Base-by-base conservation (phyloP, 2,329 filamentous ascomycete genomes). In the Curvularia spicifera region DNA sequence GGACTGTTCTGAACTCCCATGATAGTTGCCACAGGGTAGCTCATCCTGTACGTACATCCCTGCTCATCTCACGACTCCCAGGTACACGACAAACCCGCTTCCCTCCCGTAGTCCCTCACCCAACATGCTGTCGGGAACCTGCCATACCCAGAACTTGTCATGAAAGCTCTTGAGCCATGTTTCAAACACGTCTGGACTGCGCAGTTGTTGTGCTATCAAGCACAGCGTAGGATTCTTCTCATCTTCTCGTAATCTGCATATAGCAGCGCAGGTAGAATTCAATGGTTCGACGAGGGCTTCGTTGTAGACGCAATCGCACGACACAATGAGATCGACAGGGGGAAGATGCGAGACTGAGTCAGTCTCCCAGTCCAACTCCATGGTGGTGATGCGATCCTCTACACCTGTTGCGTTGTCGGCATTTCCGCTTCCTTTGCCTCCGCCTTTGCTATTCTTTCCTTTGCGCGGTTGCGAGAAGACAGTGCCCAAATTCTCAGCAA, bases 251-350 rank as follows among this genome's bases (percentile, higher is more conserved):
- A 94, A 76, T 9, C 79, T 79, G 76, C 92, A 96, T 24, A 88
- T 83, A 61, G 96, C 90, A 5, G 82, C 86, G 73, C 91, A 96
- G 0, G 91, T 90, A 68, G 89, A 85, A n/a, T 95, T 90, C 48
- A 98, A 85, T 0, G 93, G 92, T 43, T 85, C 80, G 24, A 98
- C 86, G 3, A 98, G 84, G 2, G 90, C 86, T 65, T 97, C 91
- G 77, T 98, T 99, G 81, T 96, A 99, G 66, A 99, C 89, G 76
- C 93, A 97, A 76, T 99, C 95, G 72, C 92, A 96, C 4, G 93
- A 92, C 35, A 98, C 75, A 10, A 98, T 81, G 13, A 87, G 78
- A 69, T 96, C 90, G 65, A 95, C 84, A 60, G 86, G 83, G 0
- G 83, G 81, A 7, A 81, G 66, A 4, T 71, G 70, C 0, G 69